Base-by-base conservation (phyloP, 2,329 filamentous ascomycete species). In the Didymella arachidicola region DNA sequence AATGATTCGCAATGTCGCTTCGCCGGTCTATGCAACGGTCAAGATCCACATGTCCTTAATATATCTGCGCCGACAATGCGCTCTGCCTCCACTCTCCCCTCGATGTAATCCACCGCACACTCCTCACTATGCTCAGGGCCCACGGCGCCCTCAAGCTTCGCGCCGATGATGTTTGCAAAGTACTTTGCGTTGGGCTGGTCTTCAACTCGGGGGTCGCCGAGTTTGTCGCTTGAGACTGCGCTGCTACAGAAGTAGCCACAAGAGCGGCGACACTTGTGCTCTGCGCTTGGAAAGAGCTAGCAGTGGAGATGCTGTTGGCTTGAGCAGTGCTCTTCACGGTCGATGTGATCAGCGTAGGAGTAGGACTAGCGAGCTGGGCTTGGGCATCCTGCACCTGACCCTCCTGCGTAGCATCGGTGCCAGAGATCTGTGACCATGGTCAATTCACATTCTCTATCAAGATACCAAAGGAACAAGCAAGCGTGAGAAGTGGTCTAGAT, bases 391-490 rank as follows among this genome's bases (percentile, higher is more conserved):
- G 25, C 32, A 42, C 42, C 34, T 32, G 34, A 30, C 29, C 53
- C 25, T 44, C 44, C n/a, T n/a, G 16, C 14, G 10, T 34, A 10
- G 22, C 8, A n/a, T 45, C 50, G 22, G 32, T 45, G 5, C 50
- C 50, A 26, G 32, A 34, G 38, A 57, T 48, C 48, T 57, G 47
- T 41, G 26, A 19, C 2, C 14, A 29, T 52, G 47, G 54, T 57
- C 46, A 57, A 42, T 43, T 52, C 32, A 26, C 47, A 16, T 10
- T 29, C 36, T 29, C 16, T 34, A 7, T 14, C 7, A 16, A 47
- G 25, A 22, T 18, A 36, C 7, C 19, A 38, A 53, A 39, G 36
- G 22, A 38, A 4, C n/a, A 44, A 19, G 32, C 16, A 18, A 36
- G 32, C 32, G 32, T 36, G 14, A 27, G 10, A 41, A 38, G 1